Percentiles rank a stretch among this genome's conserved stretches.
phyloP scores from a whole-genome alignment of 164 flowering plant genomes.

The Pachysandra terminalis region DNA sequence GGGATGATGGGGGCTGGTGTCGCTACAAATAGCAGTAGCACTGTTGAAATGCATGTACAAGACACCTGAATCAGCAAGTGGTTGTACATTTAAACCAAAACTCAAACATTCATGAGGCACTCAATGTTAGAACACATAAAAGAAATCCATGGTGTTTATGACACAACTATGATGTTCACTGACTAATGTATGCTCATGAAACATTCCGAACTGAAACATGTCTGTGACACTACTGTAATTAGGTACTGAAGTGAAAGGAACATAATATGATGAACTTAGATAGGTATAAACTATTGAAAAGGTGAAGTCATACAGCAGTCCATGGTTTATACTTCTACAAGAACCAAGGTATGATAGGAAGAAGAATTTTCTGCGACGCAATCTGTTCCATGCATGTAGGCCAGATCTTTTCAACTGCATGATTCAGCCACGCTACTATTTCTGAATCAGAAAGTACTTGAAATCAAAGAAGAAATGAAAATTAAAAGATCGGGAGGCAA shows the following conservation, averaged over 20 bases:
- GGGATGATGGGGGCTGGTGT: too few relatives aligned
- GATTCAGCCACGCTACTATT: conserved; percentile 89
- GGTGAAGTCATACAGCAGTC: conserved; percentile 56
- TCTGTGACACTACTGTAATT: background rate
- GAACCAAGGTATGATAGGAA: too few relatives aligned
- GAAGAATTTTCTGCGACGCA: too few relatives aligned
- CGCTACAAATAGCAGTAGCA: too few relatives aligned
- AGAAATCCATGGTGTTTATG: background rate
- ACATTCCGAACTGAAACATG: background rate
- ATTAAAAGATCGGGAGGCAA: background rate
- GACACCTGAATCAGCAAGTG: too few relatives aligned
- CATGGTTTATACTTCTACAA: too few relatives aligned
- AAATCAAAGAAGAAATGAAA: too few relatives aligned
- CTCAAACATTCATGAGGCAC: too few relatives aligned
- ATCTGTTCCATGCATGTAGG: too few relatives aligned
- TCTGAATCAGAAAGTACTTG: conserved; percentile 93
- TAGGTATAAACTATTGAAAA: conserved; percentile 1
- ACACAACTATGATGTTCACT: background rate
- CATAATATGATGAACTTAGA: background rate
- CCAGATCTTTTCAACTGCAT: too few relatives aligned
- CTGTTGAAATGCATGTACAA: too few relatives aligned
- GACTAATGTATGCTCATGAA: background rate
- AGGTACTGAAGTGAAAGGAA: background rate
- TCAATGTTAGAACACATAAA: background rate
- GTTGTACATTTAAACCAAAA: too few relatives aligned